These are phyloP conservation scores for Metschnikowia similis DNA, from an alignment of 805 yeast species.

Conservation along the genomic window DNA sequence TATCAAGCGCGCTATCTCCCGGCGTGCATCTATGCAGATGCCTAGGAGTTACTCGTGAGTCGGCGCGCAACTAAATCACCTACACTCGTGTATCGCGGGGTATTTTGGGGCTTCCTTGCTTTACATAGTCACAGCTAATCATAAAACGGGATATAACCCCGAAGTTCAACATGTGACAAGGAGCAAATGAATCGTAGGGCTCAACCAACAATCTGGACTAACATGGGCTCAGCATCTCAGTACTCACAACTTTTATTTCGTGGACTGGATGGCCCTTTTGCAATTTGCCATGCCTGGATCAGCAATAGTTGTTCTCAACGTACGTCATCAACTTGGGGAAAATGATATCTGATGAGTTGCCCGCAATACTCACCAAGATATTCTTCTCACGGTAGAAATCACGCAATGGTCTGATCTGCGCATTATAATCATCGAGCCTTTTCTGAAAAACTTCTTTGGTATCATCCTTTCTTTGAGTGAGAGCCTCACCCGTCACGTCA, in stretches of 20 bases:
- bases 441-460: conserved; percentile 66
- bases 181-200: too few relatives aligned
- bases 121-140: too few relatives aligned
- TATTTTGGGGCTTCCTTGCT: too few relatives aligned
- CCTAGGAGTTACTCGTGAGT: too few relatives aligned
- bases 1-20: background rate
- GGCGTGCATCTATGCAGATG: background rate
- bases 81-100: too few relatives aligned
- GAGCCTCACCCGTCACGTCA: conserved; percentile 85
- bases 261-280: background rate
- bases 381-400: conserved; percentile 47
- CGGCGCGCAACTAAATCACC: too few relatives aligned
- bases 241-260: background rate
- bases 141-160: too few relatives aligned
- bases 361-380: conserved; percentile 55
- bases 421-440: conserved; percentile 60
- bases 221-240: too few relatives aligned
- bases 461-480: conserved; percentile 79
- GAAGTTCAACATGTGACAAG: too few relatives aligned
- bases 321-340: conserved; percentile 61
- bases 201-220: too few relatives aligned
- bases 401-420: conserved; percentile 59
- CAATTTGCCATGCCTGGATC: background rate
- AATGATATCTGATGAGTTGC: conserved; percentile 80
- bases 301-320: conserved; percentile 21